Conservation (phyloP, 1,284 basidiomycete genomes). For the Ganoderma lucidum region DNA sequence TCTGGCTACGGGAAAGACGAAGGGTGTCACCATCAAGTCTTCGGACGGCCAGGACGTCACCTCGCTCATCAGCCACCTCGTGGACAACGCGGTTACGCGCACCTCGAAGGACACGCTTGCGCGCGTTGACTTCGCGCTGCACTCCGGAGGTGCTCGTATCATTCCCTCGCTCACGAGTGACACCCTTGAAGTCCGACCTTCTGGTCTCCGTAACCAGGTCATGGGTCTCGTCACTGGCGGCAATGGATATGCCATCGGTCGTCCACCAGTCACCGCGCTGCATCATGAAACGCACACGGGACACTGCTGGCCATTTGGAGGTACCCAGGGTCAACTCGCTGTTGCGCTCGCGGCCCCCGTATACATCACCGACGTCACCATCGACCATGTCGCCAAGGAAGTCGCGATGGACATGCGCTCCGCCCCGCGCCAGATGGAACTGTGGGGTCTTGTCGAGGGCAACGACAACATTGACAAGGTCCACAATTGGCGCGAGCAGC, state of each 20-base stretch:
- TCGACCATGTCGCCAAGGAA: conserved; percentile 88
- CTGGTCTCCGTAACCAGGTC: conserved; percentile 51
- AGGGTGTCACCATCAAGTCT: conserved; percentile 70
- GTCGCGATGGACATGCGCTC: conserved; percentile 80
- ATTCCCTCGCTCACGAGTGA: conserved; percentile 85
- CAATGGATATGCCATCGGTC: conserved; percentile 70
- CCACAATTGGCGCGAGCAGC: conserved; percentile 51
- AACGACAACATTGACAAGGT: conserved; percentile 72
- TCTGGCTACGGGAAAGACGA: conserved; percentile 50
- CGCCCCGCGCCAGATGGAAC: conserved; percentile 88
- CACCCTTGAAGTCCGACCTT: conserved; percentile 73
- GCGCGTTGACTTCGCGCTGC: conserved; percentile 86
- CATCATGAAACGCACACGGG: conserved; percentile 86
- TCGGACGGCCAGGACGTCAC: conserved; percentile 82
- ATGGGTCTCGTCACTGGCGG: conserved; percentile 65
- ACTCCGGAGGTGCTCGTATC: conserved; percentile 82
- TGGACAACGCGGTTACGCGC: conserved; percentile 73
- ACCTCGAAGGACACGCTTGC: conserved; percentile 83
- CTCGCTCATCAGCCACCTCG: conserved; percentile 72
- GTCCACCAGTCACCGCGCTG: conserved; percentile 85
- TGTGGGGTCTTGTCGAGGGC: conserved; percentile 89
- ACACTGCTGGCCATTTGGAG: conserved; percentile 93
- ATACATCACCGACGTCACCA: conserved; percentile 78
- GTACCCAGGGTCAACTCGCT: conserved; percentile 81
- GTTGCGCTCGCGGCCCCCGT: conserved; percentile 79